These are phyloP conservation scores for Aspergillus ruber DNA, from an alignment of 2,329 filamentous ascomycete genomes.

Conservation along the genomic window DNA sequence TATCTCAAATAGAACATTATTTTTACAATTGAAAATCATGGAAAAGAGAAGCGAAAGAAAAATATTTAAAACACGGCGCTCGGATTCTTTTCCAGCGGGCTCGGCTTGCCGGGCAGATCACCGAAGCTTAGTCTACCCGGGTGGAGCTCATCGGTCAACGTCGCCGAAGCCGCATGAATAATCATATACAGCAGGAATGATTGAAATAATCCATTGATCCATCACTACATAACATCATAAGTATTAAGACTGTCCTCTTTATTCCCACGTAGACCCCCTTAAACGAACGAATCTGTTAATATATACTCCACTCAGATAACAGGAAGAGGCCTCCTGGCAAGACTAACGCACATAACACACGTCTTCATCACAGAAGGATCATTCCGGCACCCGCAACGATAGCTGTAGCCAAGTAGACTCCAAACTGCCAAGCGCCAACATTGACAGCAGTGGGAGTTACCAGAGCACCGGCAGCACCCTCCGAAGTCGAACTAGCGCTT, in stretches of 20 bases:
- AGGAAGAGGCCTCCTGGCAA: background rate
- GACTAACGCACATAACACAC: too few species aligned
- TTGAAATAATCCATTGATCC: background rate
- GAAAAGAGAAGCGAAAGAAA: background rate
- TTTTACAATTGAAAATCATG: background rate
- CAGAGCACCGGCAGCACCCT: conserved; percentile 26
- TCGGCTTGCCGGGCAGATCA: background rate
- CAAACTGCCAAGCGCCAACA: conserved; percentile 37
- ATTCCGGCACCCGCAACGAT: conserved; percentile 40
- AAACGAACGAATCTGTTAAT: background rate
- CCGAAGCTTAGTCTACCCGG: background rate
- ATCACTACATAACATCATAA: background rate
- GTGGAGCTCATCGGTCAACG: background rate
- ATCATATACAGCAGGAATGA: too few species aligned
- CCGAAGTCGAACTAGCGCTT: conserved; percentile 17
- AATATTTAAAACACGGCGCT: background rate
- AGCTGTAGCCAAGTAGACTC: conserved; percentile 39
- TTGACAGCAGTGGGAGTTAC: conserved; percentile 29
- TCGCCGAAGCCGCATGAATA: background rate
- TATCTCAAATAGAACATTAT: background rate
- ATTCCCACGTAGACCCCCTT: background rate
- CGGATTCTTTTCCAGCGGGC: background rate
- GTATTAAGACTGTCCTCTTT: background rate
- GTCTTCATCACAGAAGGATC: conserved; percentile 38
- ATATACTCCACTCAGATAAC: conserved; percentile 1